A percentile compares a stretch with the other conserved stretches of the same genome.
Conservation (phyloP, 208 protist genomes). For the Crithidia thermophila region DNA sequence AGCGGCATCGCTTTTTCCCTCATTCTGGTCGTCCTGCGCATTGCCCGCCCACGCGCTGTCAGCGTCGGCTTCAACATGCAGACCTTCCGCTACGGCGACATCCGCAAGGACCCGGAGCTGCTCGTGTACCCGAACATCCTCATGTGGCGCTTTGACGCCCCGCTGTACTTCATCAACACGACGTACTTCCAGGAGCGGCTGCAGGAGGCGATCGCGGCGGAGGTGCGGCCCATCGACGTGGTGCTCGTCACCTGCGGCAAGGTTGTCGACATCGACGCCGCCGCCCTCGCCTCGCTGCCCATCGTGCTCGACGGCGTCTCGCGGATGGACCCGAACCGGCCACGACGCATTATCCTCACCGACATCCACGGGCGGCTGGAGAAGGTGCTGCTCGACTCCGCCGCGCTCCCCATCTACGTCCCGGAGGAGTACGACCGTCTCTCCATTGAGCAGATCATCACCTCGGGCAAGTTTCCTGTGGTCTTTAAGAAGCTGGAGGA, state of each 20-base stretch:
- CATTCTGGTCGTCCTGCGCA: conserved; percentile 59
- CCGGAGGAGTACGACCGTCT: conserved; percentile 52
- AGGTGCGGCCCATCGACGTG: conserved; percentile 56
- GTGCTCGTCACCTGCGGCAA: conserved; percentile 55
- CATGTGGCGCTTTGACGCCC: conserved; percentile 66
- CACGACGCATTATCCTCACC: conserved; percentile 46
- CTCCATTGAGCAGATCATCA: conserved; percentile 33
- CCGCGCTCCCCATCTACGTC: conserved; percentile 48
- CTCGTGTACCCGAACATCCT: conserved; percentile 69
- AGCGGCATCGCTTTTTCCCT: conserved; percentile 55
- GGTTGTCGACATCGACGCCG: conserved; percentile 59
- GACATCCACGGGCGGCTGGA: conserved; percentile 56
- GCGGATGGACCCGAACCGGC: conserved; percentile 21
- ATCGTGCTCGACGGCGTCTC: conserved; percentile 34
- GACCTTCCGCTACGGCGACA: conserved; percentile 52
- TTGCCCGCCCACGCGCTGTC: conserved; percentile 54
- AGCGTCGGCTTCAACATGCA: conserved; percentile 59
- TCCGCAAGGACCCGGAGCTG: conserved; percentile 58
- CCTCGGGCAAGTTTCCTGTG: conserved; percentile 46
- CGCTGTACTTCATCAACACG: conserved; percentile 59
- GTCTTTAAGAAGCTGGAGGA: conserved; percentile 52
- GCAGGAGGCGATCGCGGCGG: conserved; percentile 31
- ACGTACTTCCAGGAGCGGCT: conserved; percentile 56
- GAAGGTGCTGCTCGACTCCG: conserved; percentile 47
- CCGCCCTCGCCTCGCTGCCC: conserved; percentile 37